A percentile compares a stretch with the other conserved stretches of the same genome.
phyloP scores from a whole-genome alignment of 106 monocot species.

The Dendrobium nobile region DNA sequence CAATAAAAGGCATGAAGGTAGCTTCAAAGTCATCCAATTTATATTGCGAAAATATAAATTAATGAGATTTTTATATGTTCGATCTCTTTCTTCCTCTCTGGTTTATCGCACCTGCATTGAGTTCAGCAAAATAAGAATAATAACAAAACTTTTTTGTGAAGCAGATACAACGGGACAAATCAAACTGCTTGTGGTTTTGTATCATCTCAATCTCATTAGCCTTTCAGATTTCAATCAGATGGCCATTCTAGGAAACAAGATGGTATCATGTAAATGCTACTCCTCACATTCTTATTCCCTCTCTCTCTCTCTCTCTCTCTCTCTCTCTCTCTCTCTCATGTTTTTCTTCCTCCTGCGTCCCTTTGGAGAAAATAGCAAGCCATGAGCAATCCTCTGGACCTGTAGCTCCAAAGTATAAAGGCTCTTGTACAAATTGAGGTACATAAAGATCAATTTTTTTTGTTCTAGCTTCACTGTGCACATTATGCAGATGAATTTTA shows the following conservation, averaged over 20 bases:
- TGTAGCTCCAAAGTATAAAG: not conserved
- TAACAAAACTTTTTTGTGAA: not conserved
- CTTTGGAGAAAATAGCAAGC: not conserved
- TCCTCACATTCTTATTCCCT: not conserved
- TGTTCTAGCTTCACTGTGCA: not conserved
- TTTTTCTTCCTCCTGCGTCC: not conserved
- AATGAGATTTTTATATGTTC: too few species aligned
- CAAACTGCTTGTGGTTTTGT: not conserved
- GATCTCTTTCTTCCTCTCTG: too few species aligned
- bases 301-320: not conserved
- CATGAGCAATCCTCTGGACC: not conserved
- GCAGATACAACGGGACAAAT: not conserved
- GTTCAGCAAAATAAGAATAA: not conserved
- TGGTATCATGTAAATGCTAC: not conserved
- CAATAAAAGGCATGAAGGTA: too few species aligned
- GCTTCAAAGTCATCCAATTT: not conserved
- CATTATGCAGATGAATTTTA: too few species aligned
- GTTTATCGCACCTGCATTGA: too few species aligned
- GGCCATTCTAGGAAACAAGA: not conserved
- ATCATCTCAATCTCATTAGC: not conserved
- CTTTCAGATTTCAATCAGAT: conserved; percentile 2
- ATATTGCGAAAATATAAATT: too few species aligned
- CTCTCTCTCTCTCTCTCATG: not conserved
- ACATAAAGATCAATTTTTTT: not conserved
- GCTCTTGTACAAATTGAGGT: not conserved